phyloP scores from a whole-genome alignment of 305 asterid species.

The Caryopteris hybrid region DNA sequence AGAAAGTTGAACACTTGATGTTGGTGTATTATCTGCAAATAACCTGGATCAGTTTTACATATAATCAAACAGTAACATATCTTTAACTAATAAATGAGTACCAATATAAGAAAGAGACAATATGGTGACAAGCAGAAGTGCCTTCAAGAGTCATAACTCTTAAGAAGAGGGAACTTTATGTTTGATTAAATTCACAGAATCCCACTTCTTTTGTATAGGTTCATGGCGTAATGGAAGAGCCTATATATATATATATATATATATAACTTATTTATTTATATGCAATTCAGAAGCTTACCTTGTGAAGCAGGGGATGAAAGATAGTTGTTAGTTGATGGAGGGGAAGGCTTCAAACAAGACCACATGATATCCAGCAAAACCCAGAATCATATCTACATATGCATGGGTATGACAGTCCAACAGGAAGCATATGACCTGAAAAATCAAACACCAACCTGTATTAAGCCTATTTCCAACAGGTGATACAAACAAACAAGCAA shows the following conservation, averaged over 20 bases:
- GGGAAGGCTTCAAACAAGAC: conserved; percentile 42
- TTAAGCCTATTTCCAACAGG: too few relatives aligned
- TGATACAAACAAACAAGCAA: not conserved
- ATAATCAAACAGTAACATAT: not conserved
- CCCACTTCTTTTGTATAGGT: not conserved
- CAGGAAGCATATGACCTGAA: conserved; percentile 13
- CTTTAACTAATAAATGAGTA: not conserved
- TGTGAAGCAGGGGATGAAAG: conserved; percentile 50
- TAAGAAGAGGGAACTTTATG: not conserved
- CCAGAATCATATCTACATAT: conserved; percentile 23
- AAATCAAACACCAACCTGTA: too few relatives aligned
- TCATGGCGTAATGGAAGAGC: not conserved
- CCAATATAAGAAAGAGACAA: not conserved
- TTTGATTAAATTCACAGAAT: not conserved
- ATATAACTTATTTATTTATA: not conserved
- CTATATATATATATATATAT: not conserved
- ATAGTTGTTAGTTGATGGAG: conserved; percentile 32
- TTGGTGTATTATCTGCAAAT: conserved; percentile 41
- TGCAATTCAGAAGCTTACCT: conserved; percentile 37
- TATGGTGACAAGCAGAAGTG: not conserved
- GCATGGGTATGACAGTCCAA: conserved; percentile 2
- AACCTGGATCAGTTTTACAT: conserved; percentile 15
- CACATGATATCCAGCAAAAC: conserved; percentile 35
- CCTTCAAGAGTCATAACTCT: not conserved
- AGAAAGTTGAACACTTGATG: conserved; percentile 58